A percentile compares a stretch with the other conserved stretches of the same genome.
Evolutionary conservation across 2,329 filamentous ascomycete genomes (phyloP).

Genomic region (Apiospora saccharicola): DNA sequence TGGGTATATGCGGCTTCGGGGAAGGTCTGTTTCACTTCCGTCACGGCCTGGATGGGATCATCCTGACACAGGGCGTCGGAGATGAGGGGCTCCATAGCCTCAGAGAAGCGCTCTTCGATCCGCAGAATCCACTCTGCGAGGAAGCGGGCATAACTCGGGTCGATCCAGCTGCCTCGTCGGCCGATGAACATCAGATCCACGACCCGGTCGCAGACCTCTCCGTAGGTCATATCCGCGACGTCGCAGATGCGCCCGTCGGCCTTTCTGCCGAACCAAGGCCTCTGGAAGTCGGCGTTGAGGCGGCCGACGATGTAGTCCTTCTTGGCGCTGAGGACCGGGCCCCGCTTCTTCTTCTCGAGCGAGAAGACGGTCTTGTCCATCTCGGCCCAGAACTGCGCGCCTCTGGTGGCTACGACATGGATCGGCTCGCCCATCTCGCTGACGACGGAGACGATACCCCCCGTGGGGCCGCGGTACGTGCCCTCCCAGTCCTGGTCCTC

Average conservation of each 20-base stretch:
- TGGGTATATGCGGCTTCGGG: conserved; percentile 31
- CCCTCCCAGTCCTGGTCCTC: conserved; percentile 53
- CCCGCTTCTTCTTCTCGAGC: conserved; percentile 43
- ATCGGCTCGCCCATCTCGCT: conserved; percentile 50
- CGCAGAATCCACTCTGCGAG: conserved; percentile 37
- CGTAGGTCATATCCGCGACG: conserved; percentile 56
- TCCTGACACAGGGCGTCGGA: conserved; percentile 18
- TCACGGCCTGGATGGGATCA: conserved; percentile 21
- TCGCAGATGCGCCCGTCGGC: conserved; percentile 50
- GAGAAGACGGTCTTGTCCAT: conserved; percentile 45
- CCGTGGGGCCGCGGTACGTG: conserved; percentile 47
- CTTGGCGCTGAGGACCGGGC: conserved; percentile 50
- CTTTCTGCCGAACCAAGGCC: conserved; percentile 56
- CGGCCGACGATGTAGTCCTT: conserved; percentile 52
- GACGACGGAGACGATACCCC: conserved; percentile 40
- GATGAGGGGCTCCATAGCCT: conserved; percentile 23
- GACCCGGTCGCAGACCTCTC: conserved; percentile 52
- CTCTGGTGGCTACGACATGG: conserved; percentile 48
- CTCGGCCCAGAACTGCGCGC: conserved; percentile 46
- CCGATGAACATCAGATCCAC: conserved; percentile 53
- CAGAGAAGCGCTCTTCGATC: conserved; percentile 32
- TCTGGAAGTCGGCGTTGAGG: conserved; percentile 56
- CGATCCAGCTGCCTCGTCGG: conserved; percentile 47
- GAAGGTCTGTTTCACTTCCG: conserved; percentile 24
- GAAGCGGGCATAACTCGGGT: conserved; percentile 38